Evolutionary conservation across 345 rosid genomes (phyloP).

Genomic region (Balakata baccata): DNA sequence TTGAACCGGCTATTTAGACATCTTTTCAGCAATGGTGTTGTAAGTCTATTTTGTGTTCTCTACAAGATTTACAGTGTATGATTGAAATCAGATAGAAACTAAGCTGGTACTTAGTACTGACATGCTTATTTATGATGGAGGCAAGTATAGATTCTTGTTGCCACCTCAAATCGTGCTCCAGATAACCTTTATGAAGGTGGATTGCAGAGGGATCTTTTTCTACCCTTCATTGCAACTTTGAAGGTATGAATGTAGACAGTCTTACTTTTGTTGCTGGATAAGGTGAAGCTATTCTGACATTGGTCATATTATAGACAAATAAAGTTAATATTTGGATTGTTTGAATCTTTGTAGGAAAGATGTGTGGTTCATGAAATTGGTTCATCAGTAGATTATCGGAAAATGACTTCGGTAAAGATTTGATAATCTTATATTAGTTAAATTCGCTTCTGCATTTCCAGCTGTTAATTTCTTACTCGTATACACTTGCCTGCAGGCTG

Average conservation of each 20-base stretch:
- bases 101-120: conserved; percentile 20
- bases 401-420: conserved; percentile 68
- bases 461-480: neutral
- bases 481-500: conserved; percentile 50
- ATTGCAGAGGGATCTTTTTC: conserved; percentile 92
- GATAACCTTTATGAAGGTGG: conserved; percentile 97
- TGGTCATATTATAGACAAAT: neutral
- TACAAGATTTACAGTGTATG: neutral
- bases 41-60: conserved; percentile 36
- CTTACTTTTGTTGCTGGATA: neutral
- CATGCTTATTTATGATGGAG: conserved; percentile 36
- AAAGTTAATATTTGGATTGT: conserved; percentile 13
- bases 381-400: conserved; percentile 83
- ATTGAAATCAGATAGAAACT: conserved; percentile 12
- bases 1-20: conserved; percentile 81
- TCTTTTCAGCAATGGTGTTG: conserved; percentile 78
- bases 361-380: conserved; percentile 83
- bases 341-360: conserved; percentile 55
- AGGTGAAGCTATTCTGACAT: neutral
- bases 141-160: conserved; percentile 75
- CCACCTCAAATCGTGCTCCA: conserved; percentile 98
- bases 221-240: conserved; percentile 80
- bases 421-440: neutral
- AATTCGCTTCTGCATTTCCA: conserved; percentile 18
- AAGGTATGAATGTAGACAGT: conserved; percentile 45